Evolutionary conservation across 352 stramenopile species (phyloP), one percentile per base, ranked within the genome.

Genomic region (Pythium pyrilobum): DNA sequence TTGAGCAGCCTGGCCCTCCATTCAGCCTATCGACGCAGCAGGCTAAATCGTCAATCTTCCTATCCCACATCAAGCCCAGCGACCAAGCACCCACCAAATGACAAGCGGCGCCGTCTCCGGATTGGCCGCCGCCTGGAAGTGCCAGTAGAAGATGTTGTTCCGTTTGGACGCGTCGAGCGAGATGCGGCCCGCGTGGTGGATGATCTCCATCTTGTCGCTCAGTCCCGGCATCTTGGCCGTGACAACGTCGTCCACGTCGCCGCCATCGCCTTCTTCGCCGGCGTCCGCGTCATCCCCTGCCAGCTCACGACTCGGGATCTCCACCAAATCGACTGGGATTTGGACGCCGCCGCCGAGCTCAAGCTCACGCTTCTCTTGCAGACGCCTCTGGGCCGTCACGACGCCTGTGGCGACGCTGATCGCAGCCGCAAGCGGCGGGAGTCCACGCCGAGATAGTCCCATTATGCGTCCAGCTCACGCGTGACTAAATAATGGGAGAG

Each of bases 91-190:
- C 18, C 62, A 89, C 78, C 83, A 93, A 15, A 93, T 74, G 2
- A 89, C 62, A 16, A 93, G 67, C 28, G 80, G 80, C 24, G 71
- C 69, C 9, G 58, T 78, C 51, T 81, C 68, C 6, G 80, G 31
- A 15, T 76, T 50, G 15, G 67, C 58, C 13, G 69, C 59, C 1
- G 80, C 77, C 20, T 70, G 61, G 36, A 93, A 87, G 48, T 88
- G 80, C 83, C 83, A 93, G 48, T 91, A 93, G 55, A 93, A 93
- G 25, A 93, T 67, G 3, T 65, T 57, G 56, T 86, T 87, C 20
- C 69, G 71, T 25, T 70, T 72, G 13, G 32, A 63, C 15, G 71
- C 58, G 52, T 77, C 60, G 24, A 93, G 41, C 1, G 70, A 33
- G 37, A 93, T 85, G 29, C 65, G 65, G 0, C 82, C 82, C 0